phyloP scores from a whole-genome alignment of 1,284 basidiomycete species.

The Moesziomyces antarcticus region DNA sequence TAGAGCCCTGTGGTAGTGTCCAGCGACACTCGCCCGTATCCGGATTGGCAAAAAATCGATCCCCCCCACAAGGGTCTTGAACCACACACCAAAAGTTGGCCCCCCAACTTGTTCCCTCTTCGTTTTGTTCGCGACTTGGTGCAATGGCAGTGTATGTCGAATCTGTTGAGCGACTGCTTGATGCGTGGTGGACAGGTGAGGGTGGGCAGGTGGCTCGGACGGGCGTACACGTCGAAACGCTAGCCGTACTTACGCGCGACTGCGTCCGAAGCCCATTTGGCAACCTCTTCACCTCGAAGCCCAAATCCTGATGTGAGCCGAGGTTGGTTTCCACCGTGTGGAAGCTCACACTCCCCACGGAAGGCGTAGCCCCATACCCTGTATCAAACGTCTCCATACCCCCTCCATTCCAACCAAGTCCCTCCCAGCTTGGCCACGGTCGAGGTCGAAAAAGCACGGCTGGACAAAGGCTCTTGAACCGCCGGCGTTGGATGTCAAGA shows the following conservation, averaged over 20 bases:
- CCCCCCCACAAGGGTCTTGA: slow-evolving; percentile 10
- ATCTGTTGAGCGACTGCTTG: too few relatives aligned
- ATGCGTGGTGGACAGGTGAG: too few relatives aligned
- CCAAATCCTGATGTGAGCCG: neutral
- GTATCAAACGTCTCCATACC: too few relatives aligned
- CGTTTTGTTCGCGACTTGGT: too few relatives aligned
- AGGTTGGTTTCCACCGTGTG: neutral
- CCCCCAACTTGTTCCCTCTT: slow-evolving; percentile 21
- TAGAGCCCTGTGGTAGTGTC: slow-evolving; percentile 88
- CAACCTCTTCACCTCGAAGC: slow-evolving; percentile 9
- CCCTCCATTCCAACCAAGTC: too few relatives aligned
- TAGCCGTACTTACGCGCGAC: neutral
- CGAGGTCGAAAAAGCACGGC: too few relatives aligned
- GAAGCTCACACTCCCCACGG: slow-evolving; percentile 9
- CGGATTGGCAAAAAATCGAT: slow-evolving; percentile 86
- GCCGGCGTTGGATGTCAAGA: too few relatives aligned
- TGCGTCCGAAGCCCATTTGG: slow-evolving; percentile 14
- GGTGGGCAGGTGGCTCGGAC: too few relatives aligned
- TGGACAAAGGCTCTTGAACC: too few relatives aligned
- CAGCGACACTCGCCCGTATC: slow-evolving; percentile 90
- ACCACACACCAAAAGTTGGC: slow-evolving; percentile 54
- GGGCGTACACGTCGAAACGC: too few relatives aligned
- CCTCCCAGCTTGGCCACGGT: too few relatives aligned
- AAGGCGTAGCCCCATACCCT: neutral
- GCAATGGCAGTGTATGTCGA: too few relatives aligned